A percentile compares a stretch with the other conserved stretches of the same genome.
phyloP scores from a whole-genome alignment of 2,329 filamentous ascomycete genomes.

The Fusarium longipes region DNA sequence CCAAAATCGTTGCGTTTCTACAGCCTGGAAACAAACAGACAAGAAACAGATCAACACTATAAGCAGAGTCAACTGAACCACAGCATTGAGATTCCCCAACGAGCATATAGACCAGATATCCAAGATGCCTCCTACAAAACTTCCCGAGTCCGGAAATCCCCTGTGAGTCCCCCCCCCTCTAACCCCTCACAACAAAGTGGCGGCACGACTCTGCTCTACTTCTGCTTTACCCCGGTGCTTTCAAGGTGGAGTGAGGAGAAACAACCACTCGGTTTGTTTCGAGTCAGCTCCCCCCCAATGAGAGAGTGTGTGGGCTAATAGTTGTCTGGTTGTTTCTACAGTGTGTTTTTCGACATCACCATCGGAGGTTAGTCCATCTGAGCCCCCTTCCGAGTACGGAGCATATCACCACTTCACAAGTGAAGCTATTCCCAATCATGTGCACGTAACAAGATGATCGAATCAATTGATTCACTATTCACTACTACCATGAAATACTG shows the following conservation, averaged over 20 bases:
- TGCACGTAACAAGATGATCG: not conserved
- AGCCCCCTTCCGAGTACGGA: conserved; percentile 20
- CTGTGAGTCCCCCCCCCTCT: conserved; percentile 52
- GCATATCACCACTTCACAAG: conserved; percentile 2
- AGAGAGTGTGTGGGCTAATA: conserved; percentile 40
- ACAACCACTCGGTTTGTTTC: conserved; percentile 26
- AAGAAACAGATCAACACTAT: conserved; percentile 15
- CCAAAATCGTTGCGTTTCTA: conserved; percentile 20
- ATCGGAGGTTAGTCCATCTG: conserved; percentile 70
- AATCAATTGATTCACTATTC: not conserved
- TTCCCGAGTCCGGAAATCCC: conserved; percentile 61
- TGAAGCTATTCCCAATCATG: conserved; percentile 36
- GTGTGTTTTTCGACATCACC: conserved; percentile 81
- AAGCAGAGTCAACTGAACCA: conserved; percentile 8
- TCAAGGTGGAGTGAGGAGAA: conserved; percentile 37
- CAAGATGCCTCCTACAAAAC: conserved; percentile 58
- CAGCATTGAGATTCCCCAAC: conserved; percentile 11
- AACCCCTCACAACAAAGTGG: conserved; percentile 16
- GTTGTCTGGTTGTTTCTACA: conserved; percentile 43
- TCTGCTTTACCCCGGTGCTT: conserved; percentile 20
- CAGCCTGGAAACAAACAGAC: conserved; percentile 1
- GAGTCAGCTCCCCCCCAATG: conserved; percentile 31
- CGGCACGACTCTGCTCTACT: conserved; percentile 17
- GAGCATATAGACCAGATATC: conserved; percentile 3
- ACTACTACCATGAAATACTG: not conserved